Percentiles rank a stretch among this genome's conserved stretches.
Evolutionary conservation across 345 rosid genomes (phyloP).

Genomic region (Brassica nigra): DNA sequence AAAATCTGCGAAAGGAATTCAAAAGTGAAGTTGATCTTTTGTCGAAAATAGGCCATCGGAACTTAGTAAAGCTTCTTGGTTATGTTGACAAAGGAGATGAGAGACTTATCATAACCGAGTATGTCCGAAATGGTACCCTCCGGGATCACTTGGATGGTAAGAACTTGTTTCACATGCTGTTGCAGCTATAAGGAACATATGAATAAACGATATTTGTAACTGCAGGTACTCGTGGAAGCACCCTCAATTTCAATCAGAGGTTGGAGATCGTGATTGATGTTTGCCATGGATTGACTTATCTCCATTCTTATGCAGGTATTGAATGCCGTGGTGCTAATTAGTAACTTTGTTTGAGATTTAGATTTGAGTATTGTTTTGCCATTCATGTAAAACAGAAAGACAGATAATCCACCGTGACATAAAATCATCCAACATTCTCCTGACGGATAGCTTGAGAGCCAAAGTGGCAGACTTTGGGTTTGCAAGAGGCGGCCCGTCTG

Average conservation of each 20-base stretch:
- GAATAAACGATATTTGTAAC: not conserved
- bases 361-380: not conserved
- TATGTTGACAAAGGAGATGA: slow-evolving; percentile 80
- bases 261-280: slow-evolving; percentile 91
- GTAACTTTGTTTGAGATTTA: not conserved
- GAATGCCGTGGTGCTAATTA: not conserved
- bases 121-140: slow-evolving; percentile 86
- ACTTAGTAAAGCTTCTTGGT: slow-evolving; percentile 88
- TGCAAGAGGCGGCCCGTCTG: slow-evolving; percentile 73
- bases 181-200: slow-evolving; percentile 9
- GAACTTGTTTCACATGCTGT: slow-evolving; percentile 18
- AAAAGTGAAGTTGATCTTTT: slow-evolving; percentile 94
- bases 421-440: slow-evolving; percentile 90
- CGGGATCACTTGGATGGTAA: slow-evolving; percentile 97
- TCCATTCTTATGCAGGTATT: slow-evolving; percentile 85
- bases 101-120: slow-evolving; percentile 91
- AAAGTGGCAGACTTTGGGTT: slow-evolving; percentile 98
- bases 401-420: slow-evolving; percentile 94
- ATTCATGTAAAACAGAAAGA: slow-evolving; percentile 55
- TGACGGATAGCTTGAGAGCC: slow-evolving; percentile 91
- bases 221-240: slow-evolving; percentile 67
- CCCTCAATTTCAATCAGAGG: slow-evolving; percentile 86
- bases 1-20: slow-evolving; percentile 69
- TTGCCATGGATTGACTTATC: slow-evolving; percentile 93
- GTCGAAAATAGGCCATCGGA: slow-evolving; percentile 87